Base-by-base conservation (phyloP, 164 flowering plant genomes). In the Pachysandra terminalis region DNA sequence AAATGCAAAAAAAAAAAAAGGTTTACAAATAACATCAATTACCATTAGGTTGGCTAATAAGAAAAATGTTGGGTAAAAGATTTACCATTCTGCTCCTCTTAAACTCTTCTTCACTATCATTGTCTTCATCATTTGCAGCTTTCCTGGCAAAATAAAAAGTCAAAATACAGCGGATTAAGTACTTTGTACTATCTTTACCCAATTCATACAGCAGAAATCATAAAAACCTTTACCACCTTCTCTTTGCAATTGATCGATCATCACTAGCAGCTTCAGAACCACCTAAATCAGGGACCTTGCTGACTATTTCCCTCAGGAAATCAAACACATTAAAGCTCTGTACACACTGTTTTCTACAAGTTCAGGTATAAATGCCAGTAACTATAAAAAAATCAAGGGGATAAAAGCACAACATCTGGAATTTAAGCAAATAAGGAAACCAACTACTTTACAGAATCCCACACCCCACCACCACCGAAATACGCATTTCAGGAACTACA, bases 241-340 rank as follows among this genome's bases (percentile, higher is more conserved):
- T 84, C 78, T 76, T 86, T 10, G 88, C 12, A 40, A 79, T 63
- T 53, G 74, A 27, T 69, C 85, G 80, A 61, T 88, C 89, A 45
- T 90, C 99, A 63, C 77, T 83, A 66, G 83, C 79, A 68, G 85
- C 80, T 76, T 93, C 93, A 61, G 96, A 83, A 70, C 86, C 85
- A 68, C 95, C 87, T 80, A 90, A 83, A 72, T 93, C 99, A 45
- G 99, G 99, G 73, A 96, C 99, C 75, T 86, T 87, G 80, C 86
- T 85, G 58, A 96, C 99, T 67, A 90, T 86, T 52, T 90, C 99
- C 74, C 80, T 85, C 80, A 96, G 86, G 73, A 96, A 96, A 76
- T 96, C 99, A 77, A 88, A 96, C 60, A 93, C 97, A 68, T 84
- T 93, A 61, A 83, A 88, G 78, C 91, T 90, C 23, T 90, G 94